Conservation (phyloP, 148 eudicot genomes). For the Camellia sinensis region DNA sequence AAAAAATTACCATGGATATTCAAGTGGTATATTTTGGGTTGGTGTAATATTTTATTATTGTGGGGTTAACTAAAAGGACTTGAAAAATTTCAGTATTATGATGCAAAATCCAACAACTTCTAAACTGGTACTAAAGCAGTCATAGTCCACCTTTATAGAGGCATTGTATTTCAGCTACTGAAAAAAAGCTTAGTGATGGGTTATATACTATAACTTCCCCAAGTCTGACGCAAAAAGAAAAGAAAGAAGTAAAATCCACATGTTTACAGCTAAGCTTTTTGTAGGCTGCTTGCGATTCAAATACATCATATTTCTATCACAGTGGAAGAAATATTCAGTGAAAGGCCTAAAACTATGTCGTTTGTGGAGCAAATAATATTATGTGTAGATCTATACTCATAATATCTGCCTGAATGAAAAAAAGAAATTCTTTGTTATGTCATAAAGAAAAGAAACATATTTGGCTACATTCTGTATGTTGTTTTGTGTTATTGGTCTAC, state of each 20-base stretch:
- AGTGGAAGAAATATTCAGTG: neutral
- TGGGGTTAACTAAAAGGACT: neutral
- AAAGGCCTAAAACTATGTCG: neutral
- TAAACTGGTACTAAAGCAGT: neutral
- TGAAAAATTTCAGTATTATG: neutral
- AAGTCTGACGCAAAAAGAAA: neutral
- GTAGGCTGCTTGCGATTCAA: neutral
- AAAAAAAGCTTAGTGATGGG: neutral
- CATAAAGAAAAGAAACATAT: neutral
- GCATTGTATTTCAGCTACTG: neutral
- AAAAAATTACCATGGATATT: neutral
- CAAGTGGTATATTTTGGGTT: neutral
- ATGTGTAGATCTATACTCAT: neutral
- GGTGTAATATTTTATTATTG: neutral
- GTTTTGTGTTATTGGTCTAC: neutral
- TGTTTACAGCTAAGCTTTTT: neutral
- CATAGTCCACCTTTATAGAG: neutral
- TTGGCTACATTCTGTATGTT: neutral
- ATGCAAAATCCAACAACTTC: neutral
- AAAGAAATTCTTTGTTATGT: neutral
- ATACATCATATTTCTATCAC: neutral
- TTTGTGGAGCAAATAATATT: neutral
- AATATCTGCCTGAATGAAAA: neutral
- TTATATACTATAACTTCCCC: neutral
- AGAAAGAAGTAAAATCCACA: neutral